These are phyloP conservation scores for Bothia castanella DNA, from an alignment of 1,284 basidiomycete species.

Conservation along the genomic window DNA sequence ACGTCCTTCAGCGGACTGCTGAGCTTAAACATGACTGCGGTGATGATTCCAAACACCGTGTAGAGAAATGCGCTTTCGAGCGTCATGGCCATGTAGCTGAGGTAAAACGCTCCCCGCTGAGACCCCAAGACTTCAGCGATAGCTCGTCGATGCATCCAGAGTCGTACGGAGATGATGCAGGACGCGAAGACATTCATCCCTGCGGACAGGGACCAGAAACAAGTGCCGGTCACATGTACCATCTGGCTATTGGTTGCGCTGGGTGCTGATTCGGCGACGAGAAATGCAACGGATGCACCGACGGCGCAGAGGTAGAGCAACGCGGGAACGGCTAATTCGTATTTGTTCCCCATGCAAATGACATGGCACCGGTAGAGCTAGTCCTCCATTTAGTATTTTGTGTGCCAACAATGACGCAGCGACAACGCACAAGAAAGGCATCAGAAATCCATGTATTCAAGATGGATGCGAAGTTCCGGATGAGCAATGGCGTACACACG, in stretches of 20 bases:
- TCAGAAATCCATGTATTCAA: constrained; percentile 27
- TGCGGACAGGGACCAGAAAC: constrained; percentile 19
- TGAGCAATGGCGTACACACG: background rate
- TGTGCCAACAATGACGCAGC: too few relatives aligned
- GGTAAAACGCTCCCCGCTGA: constrained; percentile 21
- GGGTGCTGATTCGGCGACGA: constrained; percentile 10
- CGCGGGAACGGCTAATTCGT: background rate
- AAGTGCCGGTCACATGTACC: constrained; percentile 16
- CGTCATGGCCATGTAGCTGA: constrained; percentile 25
- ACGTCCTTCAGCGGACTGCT: constrained; percentile 23
- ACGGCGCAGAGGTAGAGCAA: constrained; percentile 20
- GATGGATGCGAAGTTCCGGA: constrained; percentile 12
- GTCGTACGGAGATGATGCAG: constrained; percentile 14
- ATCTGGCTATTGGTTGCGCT: constrained; percentile 12
- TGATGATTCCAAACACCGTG: constrained; percentile 12
- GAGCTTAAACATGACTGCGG: constrained; percentile 12
- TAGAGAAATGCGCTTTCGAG: constrained; percentile 27
- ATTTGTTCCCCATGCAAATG: constrained; percentile 16
- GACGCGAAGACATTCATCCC: constrained; percentile 19
- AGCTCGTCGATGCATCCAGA: constrained; percentile 18
- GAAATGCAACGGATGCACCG: constrained; percentile 17
- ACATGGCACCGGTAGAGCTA: constrained; percentile 26
- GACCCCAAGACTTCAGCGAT: constrained; percentile 10
- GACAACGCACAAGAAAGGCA: constrained; percentile 23
- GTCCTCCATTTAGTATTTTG: background rate